These are phyloP conservation scores for Picochlorum costavermella DNA, from an alignment of 139 green algal species.

Conservation along the genomic window DNA sequence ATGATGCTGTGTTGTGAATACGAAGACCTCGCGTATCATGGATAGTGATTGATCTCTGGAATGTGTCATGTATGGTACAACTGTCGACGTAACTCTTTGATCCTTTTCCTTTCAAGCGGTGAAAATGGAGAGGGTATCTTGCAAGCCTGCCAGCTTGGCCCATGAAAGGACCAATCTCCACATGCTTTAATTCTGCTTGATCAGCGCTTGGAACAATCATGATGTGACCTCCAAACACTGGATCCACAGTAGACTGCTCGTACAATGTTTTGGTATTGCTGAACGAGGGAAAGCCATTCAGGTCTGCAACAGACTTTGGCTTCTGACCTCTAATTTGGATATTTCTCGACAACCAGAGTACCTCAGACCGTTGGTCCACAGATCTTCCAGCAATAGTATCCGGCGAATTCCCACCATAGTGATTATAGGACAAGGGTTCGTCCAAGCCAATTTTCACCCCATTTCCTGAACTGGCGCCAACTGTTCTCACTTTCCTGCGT, in stretches of 20 bases:
- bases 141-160: not conserved
- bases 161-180: not conserved
- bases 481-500: not conserved
- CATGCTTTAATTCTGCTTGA: not conserved
- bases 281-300: not conserved
- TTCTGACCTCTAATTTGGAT: slow-evolving; percentile 4
- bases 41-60: not conserved
- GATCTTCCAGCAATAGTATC: slow-evolving; percentile 1
- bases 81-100: not conserved
- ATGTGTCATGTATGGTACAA: not conserved
- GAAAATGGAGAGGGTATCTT: not conserved
- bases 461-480: not conserved
- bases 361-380: not conserved
- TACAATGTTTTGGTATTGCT: not conserved
- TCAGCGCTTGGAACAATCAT: slow-evolving; percentile 4
- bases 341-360: not conserved
- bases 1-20: not conserved
- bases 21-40: not conserved
- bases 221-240: not conserved
- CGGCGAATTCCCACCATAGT: not conserved
- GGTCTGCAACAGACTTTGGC: not conserved
- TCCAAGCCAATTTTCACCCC: not conserved
- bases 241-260: not conserved
- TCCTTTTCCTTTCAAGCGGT: not conserved
- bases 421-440: not conserved